Evolutionary conservation across 1,284 basidiomycete species (phyloP).

Genomic region (Fistulinella staudtii): DNA sequence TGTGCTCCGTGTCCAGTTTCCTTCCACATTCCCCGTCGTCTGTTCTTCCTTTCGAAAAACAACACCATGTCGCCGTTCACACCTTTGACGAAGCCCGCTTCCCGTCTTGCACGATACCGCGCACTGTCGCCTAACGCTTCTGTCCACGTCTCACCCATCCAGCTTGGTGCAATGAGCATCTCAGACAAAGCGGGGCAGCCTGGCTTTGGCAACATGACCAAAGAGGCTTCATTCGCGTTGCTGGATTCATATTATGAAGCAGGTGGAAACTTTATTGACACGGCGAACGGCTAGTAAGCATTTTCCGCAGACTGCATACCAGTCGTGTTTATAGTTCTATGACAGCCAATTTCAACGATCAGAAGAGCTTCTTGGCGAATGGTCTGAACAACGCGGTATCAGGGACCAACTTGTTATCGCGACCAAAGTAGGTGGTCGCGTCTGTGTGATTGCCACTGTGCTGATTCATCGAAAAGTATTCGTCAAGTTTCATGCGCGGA

Average conservation of each 20-base stretch:
- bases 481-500: constrained; percentile 26
- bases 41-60: not conserved
- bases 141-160: constrained; percentile 51
- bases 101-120: constrained; percentile 43
- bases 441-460: not conserved
- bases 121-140: constrained; percentile 41
- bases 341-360: constrained; percentile 38
- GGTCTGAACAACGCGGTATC: constrained; percentile 40
- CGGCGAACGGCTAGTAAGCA: constrained; percentile 34
- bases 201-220: constrained; percentile 36
- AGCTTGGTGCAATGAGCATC: constrained; percentile 54
- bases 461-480: constrained; percentile 26
- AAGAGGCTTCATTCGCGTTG: constrained; percentile 38
- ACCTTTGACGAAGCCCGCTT: constrained; percentile 13
- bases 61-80: not conserved
- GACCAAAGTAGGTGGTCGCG: constrained; percentile 36
- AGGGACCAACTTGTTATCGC: constrained; percentile 46
- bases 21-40: not conserved
- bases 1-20: not conserved
- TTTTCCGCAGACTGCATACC: not conserved
- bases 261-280: constrained; percentile 40
- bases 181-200: constrained; percentile 42
- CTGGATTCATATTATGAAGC: constrained; percentile 39
- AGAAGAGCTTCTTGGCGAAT: constrained; percentile 45
- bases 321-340: not conserved